Evolutionary conservation across 2,329 filamentous ascomycete genomes (phyloP), one percentile per base, ranked within the genome.

Genomic region (Colletotrichum theobromicola): DNA sequence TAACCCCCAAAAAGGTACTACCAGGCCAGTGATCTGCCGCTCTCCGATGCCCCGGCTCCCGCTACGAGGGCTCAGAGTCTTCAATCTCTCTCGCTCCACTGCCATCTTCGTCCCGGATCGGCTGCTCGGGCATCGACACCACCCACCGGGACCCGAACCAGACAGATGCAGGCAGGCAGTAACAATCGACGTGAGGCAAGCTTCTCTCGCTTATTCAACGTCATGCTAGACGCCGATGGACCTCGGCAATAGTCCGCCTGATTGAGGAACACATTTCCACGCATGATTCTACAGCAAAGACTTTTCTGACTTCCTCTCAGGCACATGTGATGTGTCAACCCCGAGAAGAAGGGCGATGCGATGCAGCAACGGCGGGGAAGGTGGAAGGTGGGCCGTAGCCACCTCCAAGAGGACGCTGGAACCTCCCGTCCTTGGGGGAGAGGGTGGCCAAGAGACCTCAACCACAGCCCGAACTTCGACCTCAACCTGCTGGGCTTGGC

Each of bases 31-130:
- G 61, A 61, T 61, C 53, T 72, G 57, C 57, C 72, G 62, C 57
- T 62, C 72, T 57, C 62, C 68, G 68, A 61, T 62, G 63, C 26
- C 62, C 62, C 67, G 72, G 72, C 30, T 72, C 55, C 63, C 63
- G 57, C 30, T 37, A 67, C 32, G 26, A 55, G 42, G 42, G 18
- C 13, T 35, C 18, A 16, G 46, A 24, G 42, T 35, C 18, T 64
- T 28, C 34, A 50, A 9, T 64, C 61, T 26, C 42, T 46, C 7
- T 35, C 61, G 28, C 37, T 18, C 30, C 26, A 18, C n/a, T 9
- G 26, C 16, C 64, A 15, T 35, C 64, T 9, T 53, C 28, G 21
- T 30, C 64, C 16, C 50, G 50, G 50, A 13, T 55, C 64, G 64
- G 64, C 46, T 67, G 42, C 46, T 53, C 46, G 30, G 46, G 30